phyloP scores from a whole-genome alignment of 2,329 filamentous ascomycete species.

The Stagonosporopsis tanaceti region DNA sequence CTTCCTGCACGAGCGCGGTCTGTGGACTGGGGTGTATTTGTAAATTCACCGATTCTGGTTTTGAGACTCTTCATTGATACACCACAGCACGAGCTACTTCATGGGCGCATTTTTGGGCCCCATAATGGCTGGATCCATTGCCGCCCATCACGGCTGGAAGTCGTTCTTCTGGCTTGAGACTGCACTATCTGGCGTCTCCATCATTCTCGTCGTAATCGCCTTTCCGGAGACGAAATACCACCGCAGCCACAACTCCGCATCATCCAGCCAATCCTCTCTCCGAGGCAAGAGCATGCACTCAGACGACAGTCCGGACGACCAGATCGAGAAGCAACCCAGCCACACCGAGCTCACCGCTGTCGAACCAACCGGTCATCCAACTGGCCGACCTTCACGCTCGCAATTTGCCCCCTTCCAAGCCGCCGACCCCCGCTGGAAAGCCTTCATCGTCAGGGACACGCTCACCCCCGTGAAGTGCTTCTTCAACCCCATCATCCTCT shows the following conservation, averaged over 20 bases:
- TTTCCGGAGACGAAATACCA: conserved; percentile 56
- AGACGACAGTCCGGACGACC: conserved; percentile 11
- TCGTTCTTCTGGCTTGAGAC: conserved; percentile 58
- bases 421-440: conserved; percentile 51
- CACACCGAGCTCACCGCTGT: conserved; percentile 30
- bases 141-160: conserved; percentile 53
- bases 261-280: conserved; percentile 11
- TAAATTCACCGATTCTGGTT: conserved; percentile 27
- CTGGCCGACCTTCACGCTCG: conserved; percentile 49
- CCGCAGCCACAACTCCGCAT: conserved; percentile 27
- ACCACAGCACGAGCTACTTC: conserved; percentile 51
- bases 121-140: conserved; percentile 55
- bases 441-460: conserved; percentile 52
- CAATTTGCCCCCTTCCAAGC: conserved; percentile 52
- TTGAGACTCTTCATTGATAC: background rate
- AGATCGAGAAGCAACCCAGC: conserved; percentile 40
- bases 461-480: conserved; percentile 54
- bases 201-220: conserved; percentile 50
- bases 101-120: conserved; percentile 55
- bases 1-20: conserved; percentile 54
- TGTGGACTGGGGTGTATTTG: conserved; percentile 53
- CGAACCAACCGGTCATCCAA: conserved; percentile 29
- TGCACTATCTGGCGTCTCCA: conserved; percentile 50
- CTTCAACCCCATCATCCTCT: conserved; percentile 56
- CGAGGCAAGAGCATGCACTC: conserved; percentile 1